Percentiles rank a stretch among this genome's conserved stretches.
These are phyloP conservation scores for Quercus lobata DNA, from an alignment of 331 rosid genomes.

Conservation along the genomic window DNA sequence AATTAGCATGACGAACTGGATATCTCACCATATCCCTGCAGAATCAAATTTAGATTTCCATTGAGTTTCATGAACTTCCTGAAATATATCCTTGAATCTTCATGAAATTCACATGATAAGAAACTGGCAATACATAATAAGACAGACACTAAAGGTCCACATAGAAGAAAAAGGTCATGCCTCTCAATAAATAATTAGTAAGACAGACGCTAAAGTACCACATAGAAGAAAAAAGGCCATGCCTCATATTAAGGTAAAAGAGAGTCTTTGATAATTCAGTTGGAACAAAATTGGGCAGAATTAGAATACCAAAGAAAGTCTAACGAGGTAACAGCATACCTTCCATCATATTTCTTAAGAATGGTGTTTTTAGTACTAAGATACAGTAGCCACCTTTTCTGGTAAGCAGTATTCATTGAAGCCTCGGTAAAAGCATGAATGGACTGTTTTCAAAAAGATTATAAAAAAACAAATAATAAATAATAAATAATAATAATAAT, in stretches of 20 bases:
- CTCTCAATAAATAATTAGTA: background rate
- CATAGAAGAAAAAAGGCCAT: background rate
- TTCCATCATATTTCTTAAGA: slow-evolving; percentile 96
- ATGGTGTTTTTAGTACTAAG: slow-evolving; percentile 94
- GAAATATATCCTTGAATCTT: slow-evolving; percentile 94
- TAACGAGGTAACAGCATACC: slow-evolving; percentile 40
- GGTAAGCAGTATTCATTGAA: slow-evolving; percentile 74
- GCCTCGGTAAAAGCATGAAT: slow-evolving; percentile 79
- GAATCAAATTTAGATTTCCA: slow-evolving; percentile 83
- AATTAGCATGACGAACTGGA: slow-evolving; percentile 14
- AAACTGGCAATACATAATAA: background rate
- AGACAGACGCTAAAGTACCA: background rate
- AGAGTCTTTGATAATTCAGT: background rate
- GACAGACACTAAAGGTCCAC: background rate
- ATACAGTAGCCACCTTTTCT: slow-evolving; percentile 94
- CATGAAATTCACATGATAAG: slow-evolving; percentile 26
- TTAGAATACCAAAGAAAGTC: background rate
- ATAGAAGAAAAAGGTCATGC: background rate
- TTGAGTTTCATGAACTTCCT: slow-evolving; percentile 65
- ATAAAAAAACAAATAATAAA: background rate
- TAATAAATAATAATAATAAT: no score
- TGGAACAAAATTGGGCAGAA: background rate
- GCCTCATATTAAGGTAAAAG: no score
- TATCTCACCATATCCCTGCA: slow-evolving; percentile 80
- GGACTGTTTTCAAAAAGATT: slow-evolving; percentile 42